phyloP scores from a whole-genome alignment of 371 early-diverging fungal species.

The Circinella umbellata region DNA sequence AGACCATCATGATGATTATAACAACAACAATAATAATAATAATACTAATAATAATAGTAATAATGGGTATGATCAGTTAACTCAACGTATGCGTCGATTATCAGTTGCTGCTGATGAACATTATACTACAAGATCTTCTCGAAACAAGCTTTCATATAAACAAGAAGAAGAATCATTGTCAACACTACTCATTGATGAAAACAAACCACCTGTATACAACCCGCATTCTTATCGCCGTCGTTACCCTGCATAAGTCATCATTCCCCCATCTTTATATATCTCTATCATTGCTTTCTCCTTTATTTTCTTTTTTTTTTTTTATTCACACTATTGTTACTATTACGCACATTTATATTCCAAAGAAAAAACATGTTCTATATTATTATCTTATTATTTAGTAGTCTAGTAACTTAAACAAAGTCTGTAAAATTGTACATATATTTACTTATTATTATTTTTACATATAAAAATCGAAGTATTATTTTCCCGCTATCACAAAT shows the following conservation, averaged over 20 bases:
- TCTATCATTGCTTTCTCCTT: background rate
- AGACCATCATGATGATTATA: background rate
- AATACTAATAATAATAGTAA: background rate
- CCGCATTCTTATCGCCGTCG: too few relatives aligned
- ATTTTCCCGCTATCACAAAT: too few relatives aligned
- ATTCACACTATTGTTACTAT: background rate
- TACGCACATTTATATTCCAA: background rate
- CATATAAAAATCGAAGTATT: too few relatives aligned
- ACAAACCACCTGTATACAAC: background rate
- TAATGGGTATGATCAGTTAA: background rate
- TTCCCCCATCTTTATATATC: background rate
- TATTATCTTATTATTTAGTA: too few relatives aligned
- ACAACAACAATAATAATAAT: background rate
- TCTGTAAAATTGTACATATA: background rate
- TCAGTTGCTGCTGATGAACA: background rate
- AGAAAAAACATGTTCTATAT: background rate
- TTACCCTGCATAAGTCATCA: too few relatives aligned
- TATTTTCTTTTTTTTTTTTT: background rate
- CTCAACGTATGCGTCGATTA: background rate
- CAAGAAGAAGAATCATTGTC: background rate
- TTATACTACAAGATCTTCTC: background rate
- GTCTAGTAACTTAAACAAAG: too few relatives aligned
- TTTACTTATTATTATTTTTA: too few relatives aligned
- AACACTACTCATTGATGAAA: background rate
- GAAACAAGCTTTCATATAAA: background rate